Base-by-base conservation (phyloP, 257 asterid genomes). In the Solanum appendiculatum region DNA sequence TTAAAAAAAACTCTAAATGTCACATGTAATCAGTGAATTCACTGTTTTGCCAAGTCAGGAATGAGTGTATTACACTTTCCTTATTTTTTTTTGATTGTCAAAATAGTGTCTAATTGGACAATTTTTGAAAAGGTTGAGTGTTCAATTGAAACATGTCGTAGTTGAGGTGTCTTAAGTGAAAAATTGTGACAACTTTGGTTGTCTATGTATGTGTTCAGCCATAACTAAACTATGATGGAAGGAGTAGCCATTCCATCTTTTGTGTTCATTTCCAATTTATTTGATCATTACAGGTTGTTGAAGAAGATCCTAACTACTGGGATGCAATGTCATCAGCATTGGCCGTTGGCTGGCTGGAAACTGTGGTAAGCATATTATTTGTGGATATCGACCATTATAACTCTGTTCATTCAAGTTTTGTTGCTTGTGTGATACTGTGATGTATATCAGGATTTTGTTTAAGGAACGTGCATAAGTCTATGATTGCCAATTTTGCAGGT, bases 321-420 rank as follows among this genome's bases (percentile, higher is more conserved):
- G 96, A 94, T 89, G 94, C 92, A 75, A 87, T 97, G 56, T 94
- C 98, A 39, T 94, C 99, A 83, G 98, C 99, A 74, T 92, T 97
- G 90, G 96, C 98, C 85, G 93, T 95, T 90, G 99, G 99, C 74
- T 96, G 99, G 99, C 93, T 96, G 60, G 98, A 94, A 87, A 91
- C 93, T 80, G 99, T 92, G 91, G 99, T 96, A 90, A 92, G 95
- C 85, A 39, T 86, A 46, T 4, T 37, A 74, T 29, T 29, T 80
- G 64, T 48, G 68, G 42, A 48, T 48, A 80, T 80, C 8, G 18
- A 82, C 31, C 36, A 72, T 40, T 27, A 85, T 29, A 68, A 27
- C 21, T 48, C 21, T 48, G 39, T 42, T 39, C 29, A 48, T 48
- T 80, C 66, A 31, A 16, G 84, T 46, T 46, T 78, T 46, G 10